phyloP scores from a whole-genome alignment of 2,329 filamentous ascomycete species.

The Botryotinia globosa region DNA sequence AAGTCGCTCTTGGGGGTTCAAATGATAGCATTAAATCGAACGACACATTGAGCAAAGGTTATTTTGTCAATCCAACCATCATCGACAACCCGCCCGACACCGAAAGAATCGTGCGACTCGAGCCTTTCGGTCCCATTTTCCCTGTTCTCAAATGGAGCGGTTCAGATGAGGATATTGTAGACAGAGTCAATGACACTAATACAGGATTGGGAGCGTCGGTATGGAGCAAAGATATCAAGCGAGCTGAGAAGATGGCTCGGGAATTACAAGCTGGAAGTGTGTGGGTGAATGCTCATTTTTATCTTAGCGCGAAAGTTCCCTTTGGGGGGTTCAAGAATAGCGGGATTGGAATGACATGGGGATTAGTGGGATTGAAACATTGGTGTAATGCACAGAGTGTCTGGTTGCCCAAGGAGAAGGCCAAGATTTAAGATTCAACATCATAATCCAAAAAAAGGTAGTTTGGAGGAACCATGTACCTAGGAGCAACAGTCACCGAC shows the following conservation, averaged over 20 bases:
- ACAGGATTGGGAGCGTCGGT: constrained; percentile 56
- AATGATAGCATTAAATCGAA: not conserved
- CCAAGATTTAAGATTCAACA: not conserved
- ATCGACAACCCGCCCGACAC: constrained; percentile 56
- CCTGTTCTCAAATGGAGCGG: constrained; percentile 18
- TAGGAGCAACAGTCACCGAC: not conserved
- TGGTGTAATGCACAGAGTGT: constrained; percentile 21
- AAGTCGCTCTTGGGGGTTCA: constrained; percentile 45
- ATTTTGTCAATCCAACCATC: constrained; percentile 57
- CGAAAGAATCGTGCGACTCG: constrained; percentile 54
- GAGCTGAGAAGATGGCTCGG: constrained; percentile 51
- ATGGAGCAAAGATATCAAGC: constrained; percentile 52
- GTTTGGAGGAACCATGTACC: not conserved
- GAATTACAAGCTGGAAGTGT: constrained; percentile 56
- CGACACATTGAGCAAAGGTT: constrained; percentile 41
- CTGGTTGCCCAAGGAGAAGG: constrained; percentile 8
- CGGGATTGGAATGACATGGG: constrained; percentile 36
- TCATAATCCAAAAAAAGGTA: not conserved
- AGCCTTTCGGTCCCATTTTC: constrained; percentile 50
- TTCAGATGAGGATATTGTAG: constrained; percentile 50
- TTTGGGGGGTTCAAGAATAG: constrained; percentile 39
- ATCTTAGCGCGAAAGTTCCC: constrained; percentile 45
- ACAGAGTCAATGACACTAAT: constrained; percentile 51
- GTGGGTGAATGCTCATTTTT: constrained; percentile 56
- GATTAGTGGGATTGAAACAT: constrained; percentile 1